Percentiles rank a stretch among this genome's conserved stretches.
phyloP scores from a whole-genome alignment of 148 eudicot genomes.

The Rhododendron kiyosumense region DNA sequence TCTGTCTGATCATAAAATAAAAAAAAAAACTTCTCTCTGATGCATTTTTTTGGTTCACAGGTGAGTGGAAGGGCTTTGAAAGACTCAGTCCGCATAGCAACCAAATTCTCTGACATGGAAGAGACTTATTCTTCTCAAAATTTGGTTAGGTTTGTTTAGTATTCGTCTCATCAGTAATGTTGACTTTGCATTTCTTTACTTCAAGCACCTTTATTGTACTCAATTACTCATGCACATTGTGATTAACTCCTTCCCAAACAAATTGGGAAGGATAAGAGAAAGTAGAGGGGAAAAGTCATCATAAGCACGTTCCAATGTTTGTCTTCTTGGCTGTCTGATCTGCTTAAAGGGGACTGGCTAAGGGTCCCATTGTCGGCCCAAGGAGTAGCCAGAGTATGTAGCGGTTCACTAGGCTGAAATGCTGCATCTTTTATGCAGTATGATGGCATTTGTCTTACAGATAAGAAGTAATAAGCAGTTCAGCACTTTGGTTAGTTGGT shows the following conservation, averaged over 20 bases:
- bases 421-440: not conserved
- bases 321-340: not conserved
- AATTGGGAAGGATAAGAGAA: not conserved
- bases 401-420: not conserved
- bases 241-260: not conserved
- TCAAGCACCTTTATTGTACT: not conserved
- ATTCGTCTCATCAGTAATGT: not conserved
- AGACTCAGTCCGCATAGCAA: constrained; percentile 69
- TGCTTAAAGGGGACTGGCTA: not conserved
- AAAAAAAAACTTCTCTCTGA: not conserved
- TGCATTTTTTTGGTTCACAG: constrained; percentile 26
- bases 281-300: not conserved
- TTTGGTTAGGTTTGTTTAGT: constrained; percentile 50
- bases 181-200: not conserved
- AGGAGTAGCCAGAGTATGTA: not conserved
- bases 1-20: not conserved
- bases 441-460: not conserved
- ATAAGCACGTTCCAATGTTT: not conserved
- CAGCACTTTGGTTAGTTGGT: not conserved
- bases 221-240: not conserved
- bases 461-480: not conserved
- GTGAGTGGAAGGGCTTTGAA: constrained; percentile 74
- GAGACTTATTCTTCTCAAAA: constrained; percentile 46
- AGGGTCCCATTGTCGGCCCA: not conserved
- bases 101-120: constrained; percentile 80